phyloP scores from a whole-genome alignment of 768 basidiomycete species.

The Infundibulicybe gibba region DNA sequence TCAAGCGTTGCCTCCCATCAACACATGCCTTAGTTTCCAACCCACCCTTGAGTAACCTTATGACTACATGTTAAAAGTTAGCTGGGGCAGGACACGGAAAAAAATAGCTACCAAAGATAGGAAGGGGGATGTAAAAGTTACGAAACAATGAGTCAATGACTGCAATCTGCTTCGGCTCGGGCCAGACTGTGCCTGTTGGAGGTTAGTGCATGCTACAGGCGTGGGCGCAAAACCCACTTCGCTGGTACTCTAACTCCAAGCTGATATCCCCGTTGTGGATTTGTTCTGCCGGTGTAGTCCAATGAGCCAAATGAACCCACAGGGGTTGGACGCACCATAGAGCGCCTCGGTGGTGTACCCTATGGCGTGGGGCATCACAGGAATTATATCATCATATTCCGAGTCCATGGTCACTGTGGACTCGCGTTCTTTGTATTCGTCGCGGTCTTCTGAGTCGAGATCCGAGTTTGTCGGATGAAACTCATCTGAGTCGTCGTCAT shows the following conservation, averaged over 20 bases:
- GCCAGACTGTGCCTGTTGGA: slow-evolving; percentile 67
- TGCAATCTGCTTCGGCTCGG: slow-evolving; percentile 63
- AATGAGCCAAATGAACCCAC: too few species aligned
- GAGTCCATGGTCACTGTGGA: too few species aligned
- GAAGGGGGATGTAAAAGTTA: slow-evolving; percentile 69
- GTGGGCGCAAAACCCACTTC: slow-evolving; percentile 39
- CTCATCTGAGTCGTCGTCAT: too few species aligned
- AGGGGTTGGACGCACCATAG: slow-evolving; percentile 39
- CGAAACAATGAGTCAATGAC: slow-evolving; percentile 73
- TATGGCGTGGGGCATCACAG: too few species aligned
- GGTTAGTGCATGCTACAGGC: neutral
- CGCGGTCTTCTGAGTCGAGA: too few species aligned
- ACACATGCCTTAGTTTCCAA: slow-evolving; percentile 47
- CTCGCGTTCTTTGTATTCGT: too few species aligned
- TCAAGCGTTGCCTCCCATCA: slow-evolving; percentile 64
- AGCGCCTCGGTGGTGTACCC: slow-evolving; percentile 57
- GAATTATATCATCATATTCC: too few species aligned
- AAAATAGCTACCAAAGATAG: slow-evolving; percentile 58
- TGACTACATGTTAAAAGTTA: too few species aligned
- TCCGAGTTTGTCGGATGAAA: too few species aligned
- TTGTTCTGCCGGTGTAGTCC: slow-evolving; percentile 49
- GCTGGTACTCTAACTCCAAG: slow-evolving; percentile 72
- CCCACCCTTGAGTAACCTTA: slow-evolving; percentile 54
- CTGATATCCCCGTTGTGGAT: slow-evolving; percentile 55
- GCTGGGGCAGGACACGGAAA: slow-evolving; percentile 8